Percentiles rank a stretch among this genome's conserved stretches.
phyloP scores from a whole-genome alignment of 495 filamentous ascomycete species.

The Xylaria bambusicola region DNA sequence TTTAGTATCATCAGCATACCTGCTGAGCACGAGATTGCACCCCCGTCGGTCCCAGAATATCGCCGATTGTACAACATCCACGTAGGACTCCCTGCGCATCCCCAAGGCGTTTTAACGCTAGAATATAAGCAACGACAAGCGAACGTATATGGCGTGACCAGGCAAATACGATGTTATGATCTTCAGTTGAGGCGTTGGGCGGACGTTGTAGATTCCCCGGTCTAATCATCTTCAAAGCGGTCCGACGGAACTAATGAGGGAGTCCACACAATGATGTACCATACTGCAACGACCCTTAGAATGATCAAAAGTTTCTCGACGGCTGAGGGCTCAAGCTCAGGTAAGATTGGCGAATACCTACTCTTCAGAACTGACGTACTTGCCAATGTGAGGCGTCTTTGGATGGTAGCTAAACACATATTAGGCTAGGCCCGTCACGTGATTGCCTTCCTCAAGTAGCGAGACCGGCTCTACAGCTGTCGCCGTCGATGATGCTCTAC shows the following conservation, averaged over 20 bases:
- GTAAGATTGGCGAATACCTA: too few relatives aligned
- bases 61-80: conserved; percentile 10
- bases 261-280: too few relatives aligned
- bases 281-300: too few relatives aligned
- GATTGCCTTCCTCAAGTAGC: neutral
- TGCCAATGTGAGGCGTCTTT: too few relatives aligned
- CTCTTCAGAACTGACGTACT: too few relatives aligned
- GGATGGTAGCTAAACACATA: too few relatives aligned
- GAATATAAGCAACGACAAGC: conserved; percentile 13
- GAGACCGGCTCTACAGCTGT: too few relatives aligned
- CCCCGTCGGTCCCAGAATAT: conserved; percentile 3
- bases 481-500: neutral
- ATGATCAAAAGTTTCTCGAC: too few relatives aligned
- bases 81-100: conserved; percentile 20
- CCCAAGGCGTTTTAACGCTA: conserved; percentile 15
- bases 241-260: neutral
- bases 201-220: neutral
- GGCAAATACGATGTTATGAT: conserved; percentile 13
- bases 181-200: neutral
- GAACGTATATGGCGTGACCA: neutral
- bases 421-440: neutral
- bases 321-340: too few relatives aligned
- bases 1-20: conserved; percentile 12
- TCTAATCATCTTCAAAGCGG: neutral
- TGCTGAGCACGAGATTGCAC: neutral